These are phyloP conservation scores for Tillandsia leiboldiana DNA, from an alignment of 176 grass and related monocot genomes.

Conservation along the genomic window DNA sequence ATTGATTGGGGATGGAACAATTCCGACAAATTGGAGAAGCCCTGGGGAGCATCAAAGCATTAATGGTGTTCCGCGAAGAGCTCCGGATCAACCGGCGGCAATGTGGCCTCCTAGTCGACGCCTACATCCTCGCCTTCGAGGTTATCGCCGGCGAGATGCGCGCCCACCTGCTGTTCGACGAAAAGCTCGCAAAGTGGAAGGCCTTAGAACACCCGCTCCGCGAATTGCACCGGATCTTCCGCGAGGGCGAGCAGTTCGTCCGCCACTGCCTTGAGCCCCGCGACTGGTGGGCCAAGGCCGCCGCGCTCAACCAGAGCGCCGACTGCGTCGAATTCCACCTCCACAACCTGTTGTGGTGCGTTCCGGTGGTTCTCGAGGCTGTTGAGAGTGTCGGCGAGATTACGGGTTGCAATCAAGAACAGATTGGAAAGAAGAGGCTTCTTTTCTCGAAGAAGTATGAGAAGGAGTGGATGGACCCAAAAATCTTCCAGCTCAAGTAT, in stretches of 20 bases:
- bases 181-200: slow-evolving; percentile 76
- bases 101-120: slow-evolving; percentile 67
- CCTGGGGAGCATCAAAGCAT: slow-evolving; percentile 46
- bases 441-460: slow-evolving; percentile 69
- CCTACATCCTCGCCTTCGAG: slow-evolving; percentile 47
- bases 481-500: slow-evolving; percentile 51
- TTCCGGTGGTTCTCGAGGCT: slow-evolving; percentile 68
- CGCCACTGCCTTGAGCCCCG: slow-evolving; percentile 49
- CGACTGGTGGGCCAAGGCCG: slow-evolving; percentile 73
- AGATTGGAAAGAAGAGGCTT: slow-evolving; percentile 25
- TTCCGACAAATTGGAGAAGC: slow-evolving; percentile 68
- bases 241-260: slow-evolving; percentile 66
- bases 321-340: slow-evolving; percentile 73
- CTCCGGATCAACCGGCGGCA: slow-evolving; percentile 70
- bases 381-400: slow-evolving; percentile 50
- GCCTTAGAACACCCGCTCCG: slow-evolving; percentile 46
- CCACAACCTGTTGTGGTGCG: slow-evolving; percentile 67
- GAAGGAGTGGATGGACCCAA: slow-evolving; percentile 50
- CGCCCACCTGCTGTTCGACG: slow-evolving; percentile 53
- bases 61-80: slow-evolving; percentile 71
- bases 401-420: slow-evolving; percentile 39
- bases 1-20: slow-evolving; percentile 60
- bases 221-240: slow-evolving; percentile 70
- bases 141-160: slow-evolving; percentile 42
- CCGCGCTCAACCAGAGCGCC: slow-evolving; percentile 34